Evolutionary conservation across 257 asterid species (phyloP), one percentile per base, ranked within the genome.

Genomic region (Coffea eugenioides): DNA sequence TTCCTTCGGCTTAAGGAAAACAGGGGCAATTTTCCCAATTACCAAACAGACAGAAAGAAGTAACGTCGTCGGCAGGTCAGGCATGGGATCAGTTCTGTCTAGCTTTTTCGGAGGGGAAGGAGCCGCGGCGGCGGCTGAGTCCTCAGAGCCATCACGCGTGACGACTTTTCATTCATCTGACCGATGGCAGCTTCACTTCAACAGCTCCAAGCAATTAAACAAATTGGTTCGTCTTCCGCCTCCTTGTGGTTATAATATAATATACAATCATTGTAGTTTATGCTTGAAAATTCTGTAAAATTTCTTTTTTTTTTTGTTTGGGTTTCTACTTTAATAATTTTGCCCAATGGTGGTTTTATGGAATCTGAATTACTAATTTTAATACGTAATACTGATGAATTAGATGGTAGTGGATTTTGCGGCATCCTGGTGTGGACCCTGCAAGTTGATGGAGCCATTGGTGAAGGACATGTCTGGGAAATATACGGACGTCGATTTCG

Each of bases 371-470:
- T 13, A 27, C 43, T 39, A 39, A 39, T 39, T 39, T 39, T n/a
- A 20, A 51, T 73, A n/a, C 25, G 13, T 25, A 65, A 25, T 10
- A 31, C 41, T 9, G 45, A 16, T 8, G 84, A 83, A 75, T 72
- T 71, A 95, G 99, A 83, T 93, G 84, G 99, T 93, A 82, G 90
- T 95, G 48, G 97, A 92, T 89, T 95, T 95, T 43, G 83, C 97
- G 49, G 98, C 98, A 13, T 51, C 92, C 15, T 95, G 99, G 98
- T 95, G 99, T 68, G 98, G 98, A 4, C 99, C 98, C 59, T 93
- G 99, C 95, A 95, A 82, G 88, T 78, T 92, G 76, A 91, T 92
- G 80, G 98, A 88, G 80, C 98, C 99, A 41, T 82, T 80, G 80
- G 79, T 93, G 83, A 78, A 86, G 4, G 79, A 65, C 3, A 74